These are phyloP conservation scores for Carex parvula DNA, from an alignment of 176 grass and related monocot species.

Conservation along the genomic window DNA sequence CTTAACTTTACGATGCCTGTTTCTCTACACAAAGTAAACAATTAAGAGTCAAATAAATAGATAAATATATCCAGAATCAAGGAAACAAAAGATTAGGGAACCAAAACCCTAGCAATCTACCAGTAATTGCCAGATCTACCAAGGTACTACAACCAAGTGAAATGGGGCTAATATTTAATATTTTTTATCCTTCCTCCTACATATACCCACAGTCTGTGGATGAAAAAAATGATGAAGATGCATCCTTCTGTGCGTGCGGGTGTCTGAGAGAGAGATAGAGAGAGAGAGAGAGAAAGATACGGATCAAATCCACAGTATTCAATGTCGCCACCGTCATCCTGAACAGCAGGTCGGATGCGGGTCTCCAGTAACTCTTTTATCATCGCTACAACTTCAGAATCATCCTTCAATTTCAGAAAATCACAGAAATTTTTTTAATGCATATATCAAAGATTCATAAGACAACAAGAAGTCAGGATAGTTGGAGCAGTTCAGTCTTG, in stretches of 20 bases:
- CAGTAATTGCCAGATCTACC: neutral
- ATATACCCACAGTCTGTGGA: neutral
- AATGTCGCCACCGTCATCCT: constrained; percentile 98
- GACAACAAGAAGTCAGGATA: neutral
- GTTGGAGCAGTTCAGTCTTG: neutral
- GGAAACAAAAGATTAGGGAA: neutral
- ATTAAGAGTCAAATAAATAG: constrained; percentile 11
- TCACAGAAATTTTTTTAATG: constrained; percentile 7
- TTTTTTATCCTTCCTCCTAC: neutral
- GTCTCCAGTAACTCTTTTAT: constrained; percentile 98
- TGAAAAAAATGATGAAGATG: neutral
- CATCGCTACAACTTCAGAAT: constrained; percentile 99
- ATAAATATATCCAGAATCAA: neutral
- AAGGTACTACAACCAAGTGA: neutral
- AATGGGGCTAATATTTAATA: neutral
- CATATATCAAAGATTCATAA: neutral
- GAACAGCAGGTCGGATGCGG: constrained; percentile 88
- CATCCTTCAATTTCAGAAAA: constrained; percentile 53
- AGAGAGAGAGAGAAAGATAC: constrained; percentile 38
- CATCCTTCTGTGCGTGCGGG: neutral
- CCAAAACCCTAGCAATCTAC: neutral
- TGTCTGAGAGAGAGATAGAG: neutral
- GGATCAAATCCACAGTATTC: constrained; percentile 87
- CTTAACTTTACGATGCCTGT: constrained; percentile 80
- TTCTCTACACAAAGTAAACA: constrained; percentile 47